phyloP scores from a whole-genome alignment of 176 grass and related monocot species.

The Ensete glaucum region DNA sequence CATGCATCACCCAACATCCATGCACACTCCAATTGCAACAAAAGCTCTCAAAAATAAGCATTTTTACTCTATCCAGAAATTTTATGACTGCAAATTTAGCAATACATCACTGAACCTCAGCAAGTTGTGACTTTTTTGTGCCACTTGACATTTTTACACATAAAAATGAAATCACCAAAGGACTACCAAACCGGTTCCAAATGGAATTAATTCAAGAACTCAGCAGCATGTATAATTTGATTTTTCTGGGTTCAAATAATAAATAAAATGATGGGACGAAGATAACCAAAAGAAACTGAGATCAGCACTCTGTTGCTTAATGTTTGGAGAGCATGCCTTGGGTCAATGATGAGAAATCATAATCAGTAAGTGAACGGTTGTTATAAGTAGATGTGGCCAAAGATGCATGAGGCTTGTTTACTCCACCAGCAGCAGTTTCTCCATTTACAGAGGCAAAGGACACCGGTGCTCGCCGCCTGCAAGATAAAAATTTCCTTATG shows the following conservation, averaged over 20 bases:
- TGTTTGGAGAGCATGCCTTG: constrained; percentile 65
- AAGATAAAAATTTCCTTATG: not conserved
- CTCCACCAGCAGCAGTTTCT: constrained; percentile 1
- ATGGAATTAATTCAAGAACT: not conserved
- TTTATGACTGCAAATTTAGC: not conserved
- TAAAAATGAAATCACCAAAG: not conserved
- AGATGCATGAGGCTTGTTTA: constrained; percentile 27
- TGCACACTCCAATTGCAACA: too few species aligned
- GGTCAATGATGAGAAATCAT: constrained; percentile 90
- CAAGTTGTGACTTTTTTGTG: not conserved
- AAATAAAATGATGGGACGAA: not conserved
- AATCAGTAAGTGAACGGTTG: constrained; percentile 50
- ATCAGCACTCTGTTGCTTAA: constrained; percentile 26
- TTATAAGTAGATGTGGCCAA: constrained; percentile 33
- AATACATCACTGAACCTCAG: not conserved
- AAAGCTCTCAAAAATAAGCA: too few species aligned
- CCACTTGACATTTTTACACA: not conserved
- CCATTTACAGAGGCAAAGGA: too few species aligned
- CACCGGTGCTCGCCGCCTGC: constrained; percentile 26
- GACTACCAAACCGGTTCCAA: not conserved
- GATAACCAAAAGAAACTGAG: not conserved
- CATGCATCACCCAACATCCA: too few species aligned
- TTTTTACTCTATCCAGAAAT: not conserved
- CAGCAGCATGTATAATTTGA: not conserved
- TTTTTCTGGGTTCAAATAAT: not conserved